Conservation (phyloP, 1,139 yeast species). For the Meyerozyma sp. region DNA sequence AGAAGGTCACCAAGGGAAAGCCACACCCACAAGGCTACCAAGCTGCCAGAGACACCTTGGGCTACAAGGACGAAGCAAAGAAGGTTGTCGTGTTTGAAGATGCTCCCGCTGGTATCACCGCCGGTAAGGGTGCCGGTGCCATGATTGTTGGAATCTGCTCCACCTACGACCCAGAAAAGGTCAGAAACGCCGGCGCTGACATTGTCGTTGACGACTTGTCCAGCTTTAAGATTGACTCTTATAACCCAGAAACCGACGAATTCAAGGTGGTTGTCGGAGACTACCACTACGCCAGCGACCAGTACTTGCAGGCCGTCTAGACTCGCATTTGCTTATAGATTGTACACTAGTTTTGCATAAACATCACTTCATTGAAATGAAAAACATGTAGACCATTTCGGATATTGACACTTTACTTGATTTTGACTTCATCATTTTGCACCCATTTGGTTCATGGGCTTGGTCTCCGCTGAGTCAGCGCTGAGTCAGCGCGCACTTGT, state of each 20-base stretch:
- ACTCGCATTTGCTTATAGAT: neutral
- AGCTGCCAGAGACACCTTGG: slow-evolving; percentile 56
- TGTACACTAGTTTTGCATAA: neutral
- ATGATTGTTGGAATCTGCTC: slow-evolving; percentile 79
- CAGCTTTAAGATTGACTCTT: slow-evolving; percentile 37
- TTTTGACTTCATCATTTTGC: neutral
- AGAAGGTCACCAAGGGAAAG: slow-evolving; percentile 70
- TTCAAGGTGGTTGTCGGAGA: slow-evolving; percentile 41
- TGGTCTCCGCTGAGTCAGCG: neutral
- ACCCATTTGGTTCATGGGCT: neutral
- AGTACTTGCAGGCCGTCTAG: slow-evolving; percentile 28
- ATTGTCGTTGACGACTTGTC: slow-evolving; percentile 72
- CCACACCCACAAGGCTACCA: slow-evolving; percentile 83
- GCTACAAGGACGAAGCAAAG: slow-evolving; percentile 39
- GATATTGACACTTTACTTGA: neutral
- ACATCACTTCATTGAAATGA: too few relatives aligned
- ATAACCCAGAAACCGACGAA: slow-evolving; percentile 41
- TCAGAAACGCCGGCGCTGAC: slow-evolving; percentile 73
- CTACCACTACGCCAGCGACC: slow-evolving; percentile 44
- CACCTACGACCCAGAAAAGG: slow-evolving; percentile 64
- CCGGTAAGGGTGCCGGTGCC: slow-evolving; percentile 85
- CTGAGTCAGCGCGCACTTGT: neutral
- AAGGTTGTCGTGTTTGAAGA: slow-evolving; percentile 76
- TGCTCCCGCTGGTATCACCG: slow-evolving; percentile 83
- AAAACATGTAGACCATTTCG: too few relatives aligned